Evolutionary conservation across 345 rosid species (phyloP), one percentile per base, ranked within the genome.

Genomic region (Gossypium herbaceum): DNA sequence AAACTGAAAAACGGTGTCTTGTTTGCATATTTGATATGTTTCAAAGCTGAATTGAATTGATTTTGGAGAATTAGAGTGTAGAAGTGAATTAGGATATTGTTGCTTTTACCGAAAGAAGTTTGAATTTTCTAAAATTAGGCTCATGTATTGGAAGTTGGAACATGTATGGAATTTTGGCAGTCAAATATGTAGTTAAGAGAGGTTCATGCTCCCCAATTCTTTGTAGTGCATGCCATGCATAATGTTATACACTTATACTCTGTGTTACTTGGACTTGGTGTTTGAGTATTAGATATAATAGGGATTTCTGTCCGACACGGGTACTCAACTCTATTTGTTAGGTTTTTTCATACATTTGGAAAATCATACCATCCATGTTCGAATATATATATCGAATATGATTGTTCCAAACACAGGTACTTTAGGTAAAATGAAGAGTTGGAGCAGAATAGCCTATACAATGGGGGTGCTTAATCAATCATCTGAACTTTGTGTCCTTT

Each of bases 1-100:
- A 48, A 68, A 56, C 13, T 2, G 60, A 52, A 52, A 52, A 19
- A 67, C 27, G 22, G 50, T 68, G 34, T 45, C 7, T 66, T 44
- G 29, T 44, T 66, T 66, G 39, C 45, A 45, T 12, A 12, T 44
- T 50, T 7, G 39, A 48, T 67, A 67, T 67, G 34, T 22, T 68
- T 68, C 13, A 24, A 13, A 67, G 71, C 34, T 67, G 56, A 67
- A 68, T 68, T 61, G 10, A 61, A 61, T 61, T 29, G 44, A 59
- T 59, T 66, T 44, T 66, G 29, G 34, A 67, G 29, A 20, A 47
- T 24, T 12, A 34, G 19, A 16, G 9, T 22, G 19, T 48, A 15
- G 29, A 25, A 25, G 7, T 15, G 13, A 48, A 68, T 48, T 68
- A 47, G 19, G 20, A 24, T 13, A 20, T 15, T 20, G 39, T 67